Base-by-base conservation (phyloP, 371 early-diverging fungal species). In the Sporodiniella umbellata region DNA sequence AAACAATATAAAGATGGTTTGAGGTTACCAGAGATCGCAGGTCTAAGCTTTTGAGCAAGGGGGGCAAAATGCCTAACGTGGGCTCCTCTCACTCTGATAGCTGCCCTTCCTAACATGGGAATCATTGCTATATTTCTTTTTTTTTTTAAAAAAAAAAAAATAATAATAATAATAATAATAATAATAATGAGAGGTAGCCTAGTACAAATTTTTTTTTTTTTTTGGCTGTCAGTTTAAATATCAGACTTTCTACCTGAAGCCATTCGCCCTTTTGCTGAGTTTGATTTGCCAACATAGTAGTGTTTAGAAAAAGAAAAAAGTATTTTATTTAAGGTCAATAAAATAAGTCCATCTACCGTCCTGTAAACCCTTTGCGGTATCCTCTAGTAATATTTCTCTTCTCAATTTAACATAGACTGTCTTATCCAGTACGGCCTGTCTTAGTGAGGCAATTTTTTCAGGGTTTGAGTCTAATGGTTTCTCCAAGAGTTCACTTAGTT, bases 401-500 rank as follows among this genome's bases (percentile, higher is more conserved):
- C 96, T 75, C 26, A 63, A 56, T 24, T 72, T 75, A 25, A 92
- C 92, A 60, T 94, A 95, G 2, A 81, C 87, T 3, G 83, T 83
- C 72, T 92, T 92, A 62, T 95, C 90, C 42, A 92, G 62, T 7
- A 95, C 88, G 51, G 77, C 72, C 53, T 90, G 88, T 63, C 87
- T 82, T 66, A 92, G 55, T 47, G 89, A 86, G 24, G 81, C 70
- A 66, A 95, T 89, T 44, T 84, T 86, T 21, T 80, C 86, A 15
- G 79, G 77, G 50, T 88, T 89, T n/a, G 35, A 15, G 15, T 35
- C 35, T 23, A 90, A 72, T 3, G 89, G 89, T 53, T 86, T 84
- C 68, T 97, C 97, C 28, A 97, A 68, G 40, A 97, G 65, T 63
- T 88, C 96, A 21, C 87, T 87, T 45, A 98, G 78, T 31, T 86